Evolutionary conservation across 306 rosid species (phyloP), one percentile per base, ranked within the genome.

Genomic region (Clitoria ternatea): DNA sequence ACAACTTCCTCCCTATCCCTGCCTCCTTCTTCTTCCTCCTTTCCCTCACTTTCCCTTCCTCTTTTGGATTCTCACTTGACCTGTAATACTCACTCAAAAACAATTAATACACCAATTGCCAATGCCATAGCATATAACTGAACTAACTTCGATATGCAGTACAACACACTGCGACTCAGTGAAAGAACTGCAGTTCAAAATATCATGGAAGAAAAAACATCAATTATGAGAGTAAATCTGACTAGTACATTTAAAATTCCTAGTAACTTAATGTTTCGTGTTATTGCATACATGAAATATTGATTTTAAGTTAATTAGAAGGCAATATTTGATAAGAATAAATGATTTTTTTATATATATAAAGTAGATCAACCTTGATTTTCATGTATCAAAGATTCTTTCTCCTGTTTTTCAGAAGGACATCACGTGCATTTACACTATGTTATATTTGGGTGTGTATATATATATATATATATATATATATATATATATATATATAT

Each of bases 1-100:
- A 36, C 39, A 75, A 1, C 26, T 69, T 80, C 9, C 69, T 0
- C n/a, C 84, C 78, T 12, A 80, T 3, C 6, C 84, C 80, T 43
- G 5, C 60, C 2, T 69, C 60, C 47, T 70, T 61, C 69, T 33
- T 68, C 53, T 8, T 0, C 0, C 9, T 40, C 26, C 64, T 52
- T 35, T 73, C 9, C 1, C 56, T 67, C 0, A 0, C 63, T 61
- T 69, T 79, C 18, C 36, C 84, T 20, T 70, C 79, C 15, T 50
- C 72, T 19, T 3, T 60, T 5, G 37, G 18, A 47, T 56, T 65
- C n/a, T 76, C 60, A 66, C 30, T 66, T 72, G 45, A 11, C 61
- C 76, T 81, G 44, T 32, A 40, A 55, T 23, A 36, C 4, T 2
- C 6, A 32, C 36, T 4, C 3, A 3, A 43, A n/a, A n/a, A n/a